These are phyloP conservation scores for Botryotinia calthae DNA, from an alignment of 2,329 filamentous ascomycete species.

Conservation along the genomic window DNA sequence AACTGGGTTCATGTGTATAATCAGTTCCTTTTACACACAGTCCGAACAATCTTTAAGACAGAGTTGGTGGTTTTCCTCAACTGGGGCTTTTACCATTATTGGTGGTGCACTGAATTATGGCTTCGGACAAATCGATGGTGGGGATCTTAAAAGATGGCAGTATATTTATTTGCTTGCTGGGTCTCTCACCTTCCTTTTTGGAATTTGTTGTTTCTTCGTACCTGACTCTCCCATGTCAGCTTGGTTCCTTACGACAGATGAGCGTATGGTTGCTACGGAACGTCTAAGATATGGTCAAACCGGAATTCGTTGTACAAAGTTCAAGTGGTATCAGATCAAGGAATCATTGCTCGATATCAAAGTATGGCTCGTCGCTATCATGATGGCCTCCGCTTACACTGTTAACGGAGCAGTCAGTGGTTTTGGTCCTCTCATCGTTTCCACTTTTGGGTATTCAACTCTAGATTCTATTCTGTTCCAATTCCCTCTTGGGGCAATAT, in stretches of 20 bases:
- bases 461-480: conserved; percentile 69
- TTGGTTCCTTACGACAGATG: conserved; percentile 64
- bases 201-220: conserved; percentile 61
- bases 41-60: conserved; percentile 62
- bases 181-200: conserved; percentile 62
- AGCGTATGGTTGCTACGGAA: conserved; percentile 63
- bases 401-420: conserved; percentile 70
- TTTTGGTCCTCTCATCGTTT: conserved; percentile 70
- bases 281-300: conserved; percentile 61
- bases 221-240: conserved; percentile 65
- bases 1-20: conserved; percentile 63
- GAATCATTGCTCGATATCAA: conserved; percentile 60
- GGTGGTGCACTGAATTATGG: conserved; percentile 65
- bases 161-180: conserved; percentile 51
- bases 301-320: conserved; percentile 58
- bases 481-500: conserved; percentile 70
- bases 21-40: conserved; percentile 63
- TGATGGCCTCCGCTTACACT: conserved; percentile 70
- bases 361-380: conserved; percentile 61
- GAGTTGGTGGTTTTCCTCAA: conserved; percentile 64
- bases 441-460: conserved; percentile 64
- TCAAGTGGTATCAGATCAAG: conserved; percentile 57
- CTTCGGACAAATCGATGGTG: conserved; percentile 60
- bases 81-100: conserved; percentile 55
- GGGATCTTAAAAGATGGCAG: conserved; percentile 60